Conservation (phyloP, 352 stramenopile species). For the Phytopythium kandeliae region DNA sequence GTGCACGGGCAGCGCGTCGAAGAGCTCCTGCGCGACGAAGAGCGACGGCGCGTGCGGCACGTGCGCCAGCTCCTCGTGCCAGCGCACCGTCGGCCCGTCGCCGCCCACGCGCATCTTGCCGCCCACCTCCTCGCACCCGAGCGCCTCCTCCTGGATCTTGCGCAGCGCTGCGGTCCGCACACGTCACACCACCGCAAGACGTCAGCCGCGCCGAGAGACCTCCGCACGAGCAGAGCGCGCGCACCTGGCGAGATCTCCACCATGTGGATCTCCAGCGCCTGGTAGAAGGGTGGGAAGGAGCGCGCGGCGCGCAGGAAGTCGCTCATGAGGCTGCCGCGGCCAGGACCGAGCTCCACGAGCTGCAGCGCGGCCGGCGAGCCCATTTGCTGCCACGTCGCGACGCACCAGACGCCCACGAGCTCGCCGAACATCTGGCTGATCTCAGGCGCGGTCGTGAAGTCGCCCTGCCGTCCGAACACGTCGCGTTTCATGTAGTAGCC, state of each 20-base stretch:
- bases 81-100: constrained; percentile 53
- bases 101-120: constrained; percentile 45
- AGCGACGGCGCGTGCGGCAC: constrained; percentile 79
- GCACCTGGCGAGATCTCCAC: constrained; percentile 85
- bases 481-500: constrained; percentile 96
- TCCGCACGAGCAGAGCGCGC: not conserved
- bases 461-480: constrained; percentile 86
- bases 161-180: constrained; percentile 46
- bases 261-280: constrained; percentile 86
- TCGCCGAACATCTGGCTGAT: constrained; percentile 94
- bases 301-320: constrained; percentile 89
- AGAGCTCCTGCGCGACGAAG: constrained; percentile 92
- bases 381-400: constrained; percentile 90
- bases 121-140: constrained; percentile 46
- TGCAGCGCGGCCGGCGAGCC: constrained; percentile 63
- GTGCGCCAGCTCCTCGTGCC: constrained; percentile 84
- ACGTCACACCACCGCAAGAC: not conserved
- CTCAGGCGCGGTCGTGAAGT: constrained; percentile 93
- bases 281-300: constrained; percentile 87
- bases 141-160: constrained; percentile 84
- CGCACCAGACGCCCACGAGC: constrained; percentile 89
- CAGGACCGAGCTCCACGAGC: constrained; percentile 90
- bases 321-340: constrained; percentile 91
- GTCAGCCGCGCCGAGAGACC: constrained; percentile 5
- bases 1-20: constrained; percentile 94